These are phyloP conservation scores for Thielaviopsis cerberus DNA, from an alignment of 2,329 filamentous ascomycete species.

Conservation along the genomic window DNA sequence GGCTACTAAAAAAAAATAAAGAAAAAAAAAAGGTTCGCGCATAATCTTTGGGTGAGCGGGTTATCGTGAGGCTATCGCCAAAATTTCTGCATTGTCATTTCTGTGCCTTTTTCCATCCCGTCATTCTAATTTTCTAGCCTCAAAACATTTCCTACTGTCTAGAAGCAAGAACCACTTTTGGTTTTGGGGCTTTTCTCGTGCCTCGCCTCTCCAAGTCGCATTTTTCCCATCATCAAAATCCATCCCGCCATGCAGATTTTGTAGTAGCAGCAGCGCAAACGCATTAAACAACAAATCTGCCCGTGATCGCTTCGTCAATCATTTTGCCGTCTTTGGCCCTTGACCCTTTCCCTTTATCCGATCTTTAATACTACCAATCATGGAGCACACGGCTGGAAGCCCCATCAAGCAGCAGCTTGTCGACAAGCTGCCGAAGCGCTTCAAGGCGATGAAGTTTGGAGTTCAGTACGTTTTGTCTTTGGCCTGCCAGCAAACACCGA, in stretches of 20 bases:
- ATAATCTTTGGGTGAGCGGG: neutral
- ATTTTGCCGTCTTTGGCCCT: neutral
- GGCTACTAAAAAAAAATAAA: neutral
- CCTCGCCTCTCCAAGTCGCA: neutral
- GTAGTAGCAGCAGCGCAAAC: slow-evolving; percentile 7
- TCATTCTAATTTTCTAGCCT: neutral
- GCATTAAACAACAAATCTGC: neutral
- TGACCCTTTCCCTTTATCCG: neutral
- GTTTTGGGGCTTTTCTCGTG: neutral
- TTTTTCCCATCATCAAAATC: neutral
- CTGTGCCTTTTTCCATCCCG: neutral
- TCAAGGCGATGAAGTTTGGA: slow-evolving; percentile 85
- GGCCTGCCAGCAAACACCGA: neutral
- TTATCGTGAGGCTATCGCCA: neutral
- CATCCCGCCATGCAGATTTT: slow-evolving; percentile 8
- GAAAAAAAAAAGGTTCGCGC: slow-evolving; percentile 1
- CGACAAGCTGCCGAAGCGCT: slow-evolving; percentile 74
- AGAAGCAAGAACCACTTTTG: neutral
- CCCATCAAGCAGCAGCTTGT: slow-evolving; percentile 70
- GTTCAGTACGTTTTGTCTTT: slow-evolving; percentile 45
- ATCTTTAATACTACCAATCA: neutral
- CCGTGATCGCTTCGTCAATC: neutral
- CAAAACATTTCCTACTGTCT: neutral
- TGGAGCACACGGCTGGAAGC: slow-evolving; percentile 16
- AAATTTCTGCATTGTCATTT: neutral